Base-by-base conservation (phyloP, 306 rosid species). In the Dryas alaskensis region DNA sequence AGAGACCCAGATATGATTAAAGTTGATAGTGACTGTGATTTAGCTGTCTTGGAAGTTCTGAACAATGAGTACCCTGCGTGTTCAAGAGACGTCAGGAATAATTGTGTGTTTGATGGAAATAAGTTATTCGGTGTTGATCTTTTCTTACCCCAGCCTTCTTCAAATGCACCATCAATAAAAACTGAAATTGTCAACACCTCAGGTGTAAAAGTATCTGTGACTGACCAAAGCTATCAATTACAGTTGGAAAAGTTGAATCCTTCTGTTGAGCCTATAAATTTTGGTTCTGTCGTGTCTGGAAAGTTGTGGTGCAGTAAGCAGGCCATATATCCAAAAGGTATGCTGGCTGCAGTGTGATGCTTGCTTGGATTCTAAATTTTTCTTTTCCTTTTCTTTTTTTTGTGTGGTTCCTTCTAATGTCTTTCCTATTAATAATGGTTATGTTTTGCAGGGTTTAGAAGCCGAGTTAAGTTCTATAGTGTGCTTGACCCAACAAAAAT, bases 291-390 rank as follows among this genome's bases (percentile, higher is more conserved):
- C 75, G 83, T 88, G 76, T 60, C 65, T 78, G 93, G 98, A 71
- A 90, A 84, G 84, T 86, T 68, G 43, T 92, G 99, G 99, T 82
- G 92, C 82, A 78, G 83, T 67, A 81, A 88, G 80, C 79, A 76
- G 55, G 78, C 87, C 37, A 90, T 95, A 52, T 95, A 82, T 85
- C 96, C 98, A 14, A 95, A 89, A 84, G 99, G 99, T 95, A 87
- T 76, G 70, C 72, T 45, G 39, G 70, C 76, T 25, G 49, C 42
- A 48, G 10, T 64, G 4, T 4, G 54, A 62, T 49, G 59, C 60
- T 59, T 79, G 51, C 66, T 69, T 25, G 12, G 12, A 16, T 71
- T 59, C 40, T 19, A 73, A 73, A 42, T 70, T 7, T 19, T 17
- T 68, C 42, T 45, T 25, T 22, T 51, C 27, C 31, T 59, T 10